Percentiles rank a stretch among this genome's conserved stretches.
These are phyloP conservation scores for Luffa aegyptiaca DNA, from an alignment of 306 rosid genomes.

Conservation along the genomic window DNA sequence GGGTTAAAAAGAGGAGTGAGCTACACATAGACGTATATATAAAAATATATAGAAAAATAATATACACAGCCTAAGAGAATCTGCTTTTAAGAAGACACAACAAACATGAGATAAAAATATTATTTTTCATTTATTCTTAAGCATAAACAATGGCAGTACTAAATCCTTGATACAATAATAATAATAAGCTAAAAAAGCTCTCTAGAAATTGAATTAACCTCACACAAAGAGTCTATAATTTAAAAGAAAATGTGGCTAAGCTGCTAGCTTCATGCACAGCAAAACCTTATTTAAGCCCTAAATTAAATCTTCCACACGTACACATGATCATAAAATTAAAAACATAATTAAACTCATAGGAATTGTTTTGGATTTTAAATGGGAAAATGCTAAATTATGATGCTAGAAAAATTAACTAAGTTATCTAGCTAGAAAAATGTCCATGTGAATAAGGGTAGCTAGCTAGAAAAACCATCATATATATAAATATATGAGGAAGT, in stretches of 20 bases:
- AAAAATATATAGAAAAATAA: not conserved
- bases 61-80: not conserved
- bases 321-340: not conserved
- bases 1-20: not conserved
- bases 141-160: constrained; percentile 39
- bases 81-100: constrained; percentile 6
- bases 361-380: not conserved
- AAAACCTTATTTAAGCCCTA: not conserved
- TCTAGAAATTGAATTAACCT: constrained; percentile 2
- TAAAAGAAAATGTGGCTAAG: not conserved
- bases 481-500: constrained; percentile 15
- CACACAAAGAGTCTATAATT: not conserved
- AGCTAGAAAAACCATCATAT: constrained; percentile 18
- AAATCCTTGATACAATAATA: constrained; percentile 11
- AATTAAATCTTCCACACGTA: not conserved
- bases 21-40: not conserved
- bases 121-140: constrained; percentile 26
- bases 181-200: not conserved
- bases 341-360: not conserved
- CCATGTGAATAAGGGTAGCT: constrained; percentile 1
- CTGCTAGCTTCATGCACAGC: not conserved
- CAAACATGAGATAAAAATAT: constrained; percentile 1
- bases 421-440: constrained; percentile 19
- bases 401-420: constrained; percentile 2
- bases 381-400: not conserved